Evolutionary conservation across 2,329 filamentous ascomycete species (phyloP), one percentile per base, ranked within the genome.

Genomic region (Ploettnerulaceae sp.): DNA sequence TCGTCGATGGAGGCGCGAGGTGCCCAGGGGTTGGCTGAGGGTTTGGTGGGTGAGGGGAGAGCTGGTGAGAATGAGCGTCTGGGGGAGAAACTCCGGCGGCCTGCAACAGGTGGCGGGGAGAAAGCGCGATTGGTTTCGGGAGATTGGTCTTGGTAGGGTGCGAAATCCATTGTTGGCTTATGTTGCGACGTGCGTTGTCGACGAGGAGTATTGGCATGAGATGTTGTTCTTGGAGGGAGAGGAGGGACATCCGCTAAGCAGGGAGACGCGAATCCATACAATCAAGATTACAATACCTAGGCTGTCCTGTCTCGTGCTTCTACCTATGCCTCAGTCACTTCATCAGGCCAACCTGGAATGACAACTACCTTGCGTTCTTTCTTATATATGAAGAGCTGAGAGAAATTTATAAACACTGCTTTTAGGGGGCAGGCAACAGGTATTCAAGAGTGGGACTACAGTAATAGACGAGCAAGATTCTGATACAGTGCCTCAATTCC

Each of bases 81-180:
- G 21, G 25, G 66, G 64, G 81, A 67, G 72, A 82, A 67, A 65
- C 85, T 78, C 39, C 63, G 58, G 29, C 69, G 65, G 34, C 63
- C 57, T 39, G 61, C 57, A 42, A 56, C 57, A 29, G 57, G 61
- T 8, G 82, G 76, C 42, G 89, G 88, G 15, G 88, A 94, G 64
- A 89, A 76, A 42, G 85, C 81, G 61, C 91, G 87, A 57, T 82
- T 80, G 59, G 84, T 77, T 71, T 97, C 90, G 7, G 93, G 93
- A 12, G 86, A 85, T 38, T 85, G 85, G 67, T 91, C 91, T 72
- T 97, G 93, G 70, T 97, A 98, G 28, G 93, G 93, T 35, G 93
- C 93, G 66, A 97, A 98, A 71, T 96, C 87, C 86, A 93, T 93
- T 71, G 51, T 53, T n/a, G 34, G 33, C 25, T 45, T 42, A 3